phyloP scores from a whole-genome alignment of 208 protist species.

The Tritrichomonas foetus region DNA sequence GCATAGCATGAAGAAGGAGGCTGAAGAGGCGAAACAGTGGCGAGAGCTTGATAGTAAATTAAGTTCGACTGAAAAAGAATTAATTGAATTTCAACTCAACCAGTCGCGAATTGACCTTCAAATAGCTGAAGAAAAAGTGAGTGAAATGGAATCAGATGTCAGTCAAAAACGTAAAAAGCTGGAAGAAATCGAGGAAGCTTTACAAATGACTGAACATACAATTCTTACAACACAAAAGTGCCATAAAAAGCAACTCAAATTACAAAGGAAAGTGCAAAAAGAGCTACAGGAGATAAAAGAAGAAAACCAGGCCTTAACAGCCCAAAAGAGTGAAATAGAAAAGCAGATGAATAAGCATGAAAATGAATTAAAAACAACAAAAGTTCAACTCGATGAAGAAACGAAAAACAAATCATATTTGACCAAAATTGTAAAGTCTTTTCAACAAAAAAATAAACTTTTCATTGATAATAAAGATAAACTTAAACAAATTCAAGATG shows the following conservation, averaged over 20 bases:
- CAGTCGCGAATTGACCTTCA: background rate
- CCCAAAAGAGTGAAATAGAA: no score
- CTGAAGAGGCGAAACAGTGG: background rate
- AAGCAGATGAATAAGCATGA: no score
- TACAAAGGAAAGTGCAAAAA: no score
- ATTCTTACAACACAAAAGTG: background rate
- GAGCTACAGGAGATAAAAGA: no score
- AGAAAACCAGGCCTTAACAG: no score
- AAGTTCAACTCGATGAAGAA: no score
- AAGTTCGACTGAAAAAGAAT: background rate
- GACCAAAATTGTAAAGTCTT: background rate
- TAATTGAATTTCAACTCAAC: background rate
- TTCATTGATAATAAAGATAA: background rate
- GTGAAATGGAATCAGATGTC: background rate
- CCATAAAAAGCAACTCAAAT: no score
- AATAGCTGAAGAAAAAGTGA: background rate
- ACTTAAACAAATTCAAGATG: background rate
- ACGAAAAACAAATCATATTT: no score
- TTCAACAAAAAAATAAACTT: background rate
- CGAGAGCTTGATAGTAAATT: background rate
- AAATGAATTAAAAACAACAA: no score
- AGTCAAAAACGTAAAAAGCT: background rate
- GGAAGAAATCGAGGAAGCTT: background rate
- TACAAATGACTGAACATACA: background rate
- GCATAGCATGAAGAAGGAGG: background rate